Conservation (phyloP, 1,284 basidiomycete genomes). For the Trametes sp. region DNA sequence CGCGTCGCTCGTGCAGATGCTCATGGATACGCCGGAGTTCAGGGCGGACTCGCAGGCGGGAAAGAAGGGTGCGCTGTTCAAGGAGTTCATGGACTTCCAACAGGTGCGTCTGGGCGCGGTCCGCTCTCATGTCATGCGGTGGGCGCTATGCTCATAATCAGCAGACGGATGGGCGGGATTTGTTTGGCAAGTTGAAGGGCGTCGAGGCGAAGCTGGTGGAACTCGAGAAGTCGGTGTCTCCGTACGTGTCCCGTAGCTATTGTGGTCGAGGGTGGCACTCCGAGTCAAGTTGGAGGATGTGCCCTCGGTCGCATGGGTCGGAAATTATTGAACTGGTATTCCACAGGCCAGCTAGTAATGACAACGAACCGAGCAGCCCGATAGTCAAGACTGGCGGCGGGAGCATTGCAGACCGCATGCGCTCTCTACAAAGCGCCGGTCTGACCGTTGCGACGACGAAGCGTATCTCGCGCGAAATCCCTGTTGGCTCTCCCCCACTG, state of each 20-base stretch:
- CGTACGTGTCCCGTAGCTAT: slow-evolving; percentile 46
- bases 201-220: slow-evolving; percentile 68
- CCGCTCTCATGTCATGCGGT: not conserved
- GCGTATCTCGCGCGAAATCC: slow-evolving; percentile 56
- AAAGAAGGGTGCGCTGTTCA: slow-evolving; percentile 57
- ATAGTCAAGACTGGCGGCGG: slow-evolving; percentile 52
- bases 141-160: slow-evolving; percentile 14
- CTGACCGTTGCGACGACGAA: slow-evolving; percentile 58
- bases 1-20: slow-evolving; percentile 61
- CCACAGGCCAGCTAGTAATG: slow-evolving; percentile 16
- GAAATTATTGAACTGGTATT: not conserved
- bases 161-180: slow-evolving; percentile 59
- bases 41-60: slow-evolving; percentile 53
- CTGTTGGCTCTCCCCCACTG: slow-evolving; percentile 28
- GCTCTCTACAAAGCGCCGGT: slow-evolving; percentile 72
- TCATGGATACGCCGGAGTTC: slow-evolving; percentile 67
- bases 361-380: slow-evolving; percentile 39
- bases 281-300: not conserved
- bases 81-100: slow-evolving; percentile 66
- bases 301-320: not conserved
- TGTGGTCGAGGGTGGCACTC: not conserved
- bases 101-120: slow-evolving; percentile 51
- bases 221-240: slow-evolving; percentile 55
- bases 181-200: slow-evolving; percentile 53
- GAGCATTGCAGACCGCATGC: slow-evolving; percentile 76